Evolutionary conservation across 371 early-diverging fungal genomes (phyloP).

Genomic region (Catenaria anguillulae): DNA sequence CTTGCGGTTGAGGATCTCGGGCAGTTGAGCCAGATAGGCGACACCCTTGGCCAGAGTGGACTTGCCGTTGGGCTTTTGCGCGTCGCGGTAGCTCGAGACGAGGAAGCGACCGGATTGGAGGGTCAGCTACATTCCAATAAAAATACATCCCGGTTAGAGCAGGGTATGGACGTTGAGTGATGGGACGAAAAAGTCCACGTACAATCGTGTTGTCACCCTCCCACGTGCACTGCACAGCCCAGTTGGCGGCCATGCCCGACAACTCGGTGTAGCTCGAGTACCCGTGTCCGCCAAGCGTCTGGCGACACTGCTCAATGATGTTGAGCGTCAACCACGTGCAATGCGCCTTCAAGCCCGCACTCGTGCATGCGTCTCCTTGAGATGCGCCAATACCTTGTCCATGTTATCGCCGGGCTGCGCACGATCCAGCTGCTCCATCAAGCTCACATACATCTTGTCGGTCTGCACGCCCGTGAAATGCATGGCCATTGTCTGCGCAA

Average conservation of each 20-base stretch:
- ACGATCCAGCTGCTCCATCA: conserved; percentile 55
- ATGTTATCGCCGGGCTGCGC: conserved; percentile 47
- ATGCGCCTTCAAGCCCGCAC: conserved; percentile 86
- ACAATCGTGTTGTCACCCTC: conserved; percentile 18
- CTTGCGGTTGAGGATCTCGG: conserved; percentile 30
- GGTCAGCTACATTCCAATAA: conserved; percentile 49
- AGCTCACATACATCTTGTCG: conserved; percentile 50
- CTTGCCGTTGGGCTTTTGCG: conserved; percentile 58
- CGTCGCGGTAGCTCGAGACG: conserved; percentile 62
- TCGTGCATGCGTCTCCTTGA: conserved; percentile 88
- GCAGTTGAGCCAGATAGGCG: conserved; percentile 54
- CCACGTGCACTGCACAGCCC: conserved; percentile 89
- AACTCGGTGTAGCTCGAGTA: conserved; percentile 84
- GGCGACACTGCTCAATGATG: conserved; percentile 80
- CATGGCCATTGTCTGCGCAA: conserved; percentile 83
- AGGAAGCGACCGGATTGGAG: conserved; percentile 81
- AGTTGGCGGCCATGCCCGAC: conserved; percentile 69
- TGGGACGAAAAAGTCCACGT: too few species aligned
- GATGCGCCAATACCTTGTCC: conserved; percentile 43
- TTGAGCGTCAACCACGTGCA: conserved; percentile 80
- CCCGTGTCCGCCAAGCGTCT: conserved; percentile 82
- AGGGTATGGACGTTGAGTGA: background rate
- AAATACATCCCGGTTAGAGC: too few species aligned
- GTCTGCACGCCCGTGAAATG: conserved; percentile 75
- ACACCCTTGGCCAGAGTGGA: conserved; percentile 64